A percentile compares a stretch with the other conserved stretches of the same genome.
phyloP scores from a whole-genome alignment of 2,329 filamentous ascomycete genomes.

The Fusarium sp. region DNA sequence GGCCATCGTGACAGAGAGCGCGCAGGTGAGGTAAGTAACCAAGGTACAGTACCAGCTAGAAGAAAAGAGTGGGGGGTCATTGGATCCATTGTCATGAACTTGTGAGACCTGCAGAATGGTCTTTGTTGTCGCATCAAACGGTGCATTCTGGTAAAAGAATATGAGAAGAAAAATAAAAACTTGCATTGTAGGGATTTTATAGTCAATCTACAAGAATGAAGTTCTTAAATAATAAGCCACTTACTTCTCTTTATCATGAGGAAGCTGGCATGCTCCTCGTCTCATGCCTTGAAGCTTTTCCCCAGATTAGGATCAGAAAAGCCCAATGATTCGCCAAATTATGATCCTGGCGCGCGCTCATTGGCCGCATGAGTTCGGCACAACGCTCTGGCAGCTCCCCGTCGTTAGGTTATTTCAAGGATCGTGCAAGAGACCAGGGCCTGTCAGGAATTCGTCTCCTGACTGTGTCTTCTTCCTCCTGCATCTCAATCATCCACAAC shows the following conservation, averaged over 20 bases:
- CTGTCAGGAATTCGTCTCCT: conserved; percentile 39
- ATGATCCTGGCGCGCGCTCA: background rate
- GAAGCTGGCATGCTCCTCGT: background rate
- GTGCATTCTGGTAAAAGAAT: background rate
- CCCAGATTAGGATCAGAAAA: conserved; percentile 19
- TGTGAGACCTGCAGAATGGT: conserved; percentile 32
- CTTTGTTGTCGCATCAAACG: conserved; percentile 4
- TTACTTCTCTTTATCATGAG: conserved; percentile 2
- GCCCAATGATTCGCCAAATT: conserved; percentile 7
- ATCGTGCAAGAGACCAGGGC: conserved; percentile 31
- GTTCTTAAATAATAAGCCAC: background rate
- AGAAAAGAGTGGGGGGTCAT: conserved; percentile 27
- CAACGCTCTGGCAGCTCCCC: conserved; percentile 2
- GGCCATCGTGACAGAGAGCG: conserved; percentile 42
- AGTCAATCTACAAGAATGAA: background rate
- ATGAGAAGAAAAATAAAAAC: background rate
- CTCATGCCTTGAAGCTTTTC: conserved; percentile 23
- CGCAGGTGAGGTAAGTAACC: conserved; percentile 12
- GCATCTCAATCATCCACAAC: conserved; percentile 31
- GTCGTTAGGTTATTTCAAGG: conserved; percentile 28
- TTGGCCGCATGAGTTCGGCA: conserved; percentile 14
- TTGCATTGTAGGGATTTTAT: background rate
- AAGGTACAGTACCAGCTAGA: background rate
- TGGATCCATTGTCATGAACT: conserved; percentile 29
- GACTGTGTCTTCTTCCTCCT: conserved; percentile 26